Percentiles rank a stretch among this genome's conserved stretches.
Evolutionary conservation across 306 rosid genomes (phyloP).

Genomic region (Luffa acutangula): DNA sequence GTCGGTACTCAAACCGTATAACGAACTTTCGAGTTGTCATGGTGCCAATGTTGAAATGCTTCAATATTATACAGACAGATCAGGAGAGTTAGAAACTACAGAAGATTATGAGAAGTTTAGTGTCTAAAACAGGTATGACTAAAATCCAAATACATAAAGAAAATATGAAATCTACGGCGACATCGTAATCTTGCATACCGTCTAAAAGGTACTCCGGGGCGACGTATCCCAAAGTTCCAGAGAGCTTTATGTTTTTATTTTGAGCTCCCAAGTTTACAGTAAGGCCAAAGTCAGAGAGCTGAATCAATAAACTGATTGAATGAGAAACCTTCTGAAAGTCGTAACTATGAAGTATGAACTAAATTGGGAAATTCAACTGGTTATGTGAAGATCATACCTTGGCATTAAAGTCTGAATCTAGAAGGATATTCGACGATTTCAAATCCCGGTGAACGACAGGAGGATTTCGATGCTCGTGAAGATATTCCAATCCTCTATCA

Average conservation of each 20-base stretch:
- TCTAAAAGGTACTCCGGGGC: constrained; percentile 82
- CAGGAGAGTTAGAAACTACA: background rate
- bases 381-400: constrained; percentile 40
- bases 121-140: background rate
- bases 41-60: background rate
- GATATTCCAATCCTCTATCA: constrained; percentile 77
- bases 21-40: background rate
- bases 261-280: constrained; percentile 54
- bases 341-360: no score
- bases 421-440: constrained; percentile 69
- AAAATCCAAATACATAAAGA: background rate
- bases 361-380: background rate
- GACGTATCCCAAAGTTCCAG: constrained; percentile 60
- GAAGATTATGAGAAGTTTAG: background rate
- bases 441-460: constrained; percentile 72
- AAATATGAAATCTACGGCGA: background rate
- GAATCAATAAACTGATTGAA: constrained; percentile 22
- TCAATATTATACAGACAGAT: background rate
- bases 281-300: constrained; percentile 82
- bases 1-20: background rate
- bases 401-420: constrained; percentile 70
- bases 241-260: constrained; percentile 51
- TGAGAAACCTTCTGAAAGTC: background rate
- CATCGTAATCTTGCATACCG: constrained; percentile 30
- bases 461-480: constrained; percentile 78